Evolutionary conservation across 345 rosid species (phyloP).

Genomic region (Adansonia digitata): DNA sequence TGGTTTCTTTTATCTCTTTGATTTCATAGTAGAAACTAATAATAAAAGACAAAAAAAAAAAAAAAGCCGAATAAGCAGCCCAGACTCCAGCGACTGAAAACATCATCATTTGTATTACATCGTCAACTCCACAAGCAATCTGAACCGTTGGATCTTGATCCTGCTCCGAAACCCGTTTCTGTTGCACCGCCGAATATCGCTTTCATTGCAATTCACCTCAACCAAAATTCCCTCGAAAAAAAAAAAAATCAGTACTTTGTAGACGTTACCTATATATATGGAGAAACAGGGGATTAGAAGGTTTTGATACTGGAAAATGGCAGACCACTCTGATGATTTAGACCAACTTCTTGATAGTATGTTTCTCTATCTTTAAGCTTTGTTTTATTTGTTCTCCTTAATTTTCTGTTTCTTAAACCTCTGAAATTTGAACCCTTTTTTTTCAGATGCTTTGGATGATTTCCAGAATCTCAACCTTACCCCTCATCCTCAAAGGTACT

Average conservation of each 20-base stretch:
- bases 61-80: background rate
- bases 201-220: background rate
- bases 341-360: conserved; percentile 90
- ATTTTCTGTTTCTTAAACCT: background rate
- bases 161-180: background rate
- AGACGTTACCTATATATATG: background rate
- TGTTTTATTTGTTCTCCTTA: background rate
- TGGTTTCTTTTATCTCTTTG: no score
- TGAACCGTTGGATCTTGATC: conserved; percentile 22
- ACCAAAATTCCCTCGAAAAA: background rate
- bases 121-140: background rate
- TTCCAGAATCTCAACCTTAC: conserved; percentile 76
- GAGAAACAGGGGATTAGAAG: background rate
- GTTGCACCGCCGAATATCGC: conserved; percentile 30
- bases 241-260: background rate
- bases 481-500: conserved; percentile 46
- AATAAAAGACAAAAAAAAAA: background rate
- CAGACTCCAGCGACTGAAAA: no score
- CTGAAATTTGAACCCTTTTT: background rate
- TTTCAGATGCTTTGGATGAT: conserved; percentile 94
- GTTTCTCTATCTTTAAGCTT: background rate
- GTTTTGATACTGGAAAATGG: no score
- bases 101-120: background rate
- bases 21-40: no score
- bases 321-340: conserved; percentile 88